Percentiles rank a stretch among this genome's conserved stretches.
Conservation (phyloP, 2,329 filamentous ascomycete genomes). For the Alternaria conjuncta region DNA sequence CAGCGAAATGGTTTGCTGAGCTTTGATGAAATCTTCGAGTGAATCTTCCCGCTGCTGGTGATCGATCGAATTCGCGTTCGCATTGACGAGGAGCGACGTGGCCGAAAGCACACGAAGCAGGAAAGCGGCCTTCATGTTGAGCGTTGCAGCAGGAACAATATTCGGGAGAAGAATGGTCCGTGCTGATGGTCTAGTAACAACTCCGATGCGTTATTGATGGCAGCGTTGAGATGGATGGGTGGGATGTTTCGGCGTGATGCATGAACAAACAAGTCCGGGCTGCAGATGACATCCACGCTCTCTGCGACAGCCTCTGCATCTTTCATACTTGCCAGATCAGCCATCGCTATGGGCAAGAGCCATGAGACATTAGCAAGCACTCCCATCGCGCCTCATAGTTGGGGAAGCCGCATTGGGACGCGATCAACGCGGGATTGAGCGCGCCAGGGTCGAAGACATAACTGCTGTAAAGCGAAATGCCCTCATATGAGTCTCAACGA, state of each 20-base stretch:
- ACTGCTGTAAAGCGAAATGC: too few species aligned
- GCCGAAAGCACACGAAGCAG: neutral
- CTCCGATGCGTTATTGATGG: neutral
- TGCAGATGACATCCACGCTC: neutral
- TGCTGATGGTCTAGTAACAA: neutral
- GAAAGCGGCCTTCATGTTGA: neutral
- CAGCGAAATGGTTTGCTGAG: neutral
- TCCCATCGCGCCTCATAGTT: neutral
- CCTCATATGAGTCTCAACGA: neutral
- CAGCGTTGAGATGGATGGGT: neutral
- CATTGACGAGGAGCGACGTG: neutral
- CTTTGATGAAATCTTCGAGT: neutral
- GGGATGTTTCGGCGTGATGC: neutral
- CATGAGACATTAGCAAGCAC: fast-evolving
- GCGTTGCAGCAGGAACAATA: neutral
- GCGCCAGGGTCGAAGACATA: neutral
- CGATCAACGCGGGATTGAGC: neutral
- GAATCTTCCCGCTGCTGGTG: neutral
- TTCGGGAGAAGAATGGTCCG: neutral
- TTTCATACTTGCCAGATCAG: neutral
- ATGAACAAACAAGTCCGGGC: neutral
- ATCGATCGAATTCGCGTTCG: neutral
- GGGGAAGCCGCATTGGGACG: neutral
- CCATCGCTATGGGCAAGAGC: neutral
- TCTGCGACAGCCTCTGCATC: neutral